These are phyloP conservation scores for Gastrodia elata DNA, from an alignment of 106 monocot genomes.

Conservation along the genomic window DNA sequence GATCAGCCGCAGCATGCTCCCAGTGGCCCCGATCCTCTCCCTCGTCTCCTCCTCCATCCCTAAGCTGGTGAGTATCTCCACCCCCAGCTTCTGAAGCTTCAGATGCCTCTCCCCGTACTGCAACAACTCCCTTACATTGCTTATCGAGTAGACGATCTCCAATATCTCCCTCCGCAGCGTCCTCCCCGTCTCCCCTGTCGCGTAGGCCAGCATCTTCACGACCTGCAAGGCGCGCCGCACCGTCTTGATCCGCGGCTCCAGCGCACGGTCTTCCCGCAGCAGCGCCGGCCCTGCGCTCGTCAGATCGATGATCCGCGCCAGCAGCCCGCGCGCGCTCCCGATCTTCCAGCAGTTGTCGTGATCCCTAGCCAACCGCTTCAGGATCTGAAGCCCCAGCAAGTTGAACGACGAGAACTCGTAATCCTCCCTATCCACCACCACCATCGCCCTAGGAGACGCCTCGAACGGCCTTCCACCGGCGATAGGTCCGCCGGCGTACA, in stretches of 20 bases:
- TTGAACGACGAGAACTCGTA: conserved; percentile 42
- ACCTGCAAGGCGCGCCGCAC: conserved; percentile 38
- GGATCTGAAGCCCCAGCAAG: conserved; percentile 37
- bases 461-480: conserved; percentile 2
- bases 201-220: conserved; percentile 25
- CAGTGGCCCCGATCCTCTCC: conserved; percentile 47
- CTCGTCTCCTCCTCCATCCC: conserved; percentile 47
- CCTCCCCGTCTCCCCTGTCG: conserved; percentile 44
- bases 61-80: conserved; percentile 43
- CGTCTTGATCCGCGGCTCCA: conserved; percentile 24
- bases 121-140: conserved; percentile 48
- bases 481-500: conserved; percentile 14
- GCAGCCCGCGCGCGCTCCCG: conserved; percentile 36
- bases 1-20: conserved; percentile 40
- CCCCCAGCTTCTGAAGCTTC: conserved; percentile 42
- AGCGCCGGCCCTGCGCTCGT: conserved; percentile 17
- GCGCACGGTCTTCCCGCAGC: conserved; percentile 15
- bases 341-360: conserved; percentile 48
- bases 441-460: not conserved
- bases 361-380: conserved; percentile 42
- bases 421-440: conserved; percentile 4
- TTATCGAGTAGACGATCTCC: conserved; percentile 44
- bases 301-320: conserved; percentile 52
- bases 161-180: conserved; percentile 31
- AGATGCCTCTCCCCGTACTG: conserved; percentile 42